Conservation (phyloP, 768 basidiomycete species). For the Rhizopogon salebrosus region DNA sequence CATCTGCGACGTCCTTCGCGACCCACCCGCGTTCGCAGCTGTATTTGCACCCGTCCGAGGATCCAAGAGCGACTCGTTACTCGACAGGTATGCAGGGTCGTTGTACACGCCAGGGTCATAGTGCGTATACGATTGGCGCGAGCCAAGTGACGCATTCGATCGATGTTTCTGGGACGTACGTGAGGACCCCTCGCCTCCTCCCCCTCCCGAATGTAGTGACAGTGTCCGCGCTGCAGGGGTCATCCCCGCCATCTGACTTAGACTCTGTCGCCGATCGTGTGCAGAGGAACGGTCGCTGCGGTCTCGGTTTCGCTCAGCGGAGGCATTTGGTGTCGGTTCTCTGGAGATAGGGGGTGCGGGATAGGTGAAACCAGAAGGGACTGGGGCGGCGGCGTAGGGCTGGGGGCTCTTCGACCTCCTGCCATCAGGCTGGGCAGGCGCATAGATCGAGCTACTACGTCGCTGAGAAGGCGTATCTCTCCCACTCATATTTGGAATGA, state of each 20-base stretch:
- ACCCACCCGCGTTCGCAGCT: slow-evolving; percentile 17
- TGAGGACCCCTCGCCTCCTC: slow-evolving; percentile 7
- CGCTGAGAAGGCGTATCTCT: slow-evolving; percentile 5
- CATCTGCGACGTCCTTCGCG: slow-evolving; percentile 9
- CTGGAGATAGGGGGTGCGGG: slow-evolving; percentile 25
- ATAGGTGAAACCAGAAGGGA: slow-evolving; percentile 20
- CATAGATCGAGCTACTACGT: slow-evolving; percentile 9
- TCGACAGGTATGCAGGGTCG: slow-evolving; percentile 19
- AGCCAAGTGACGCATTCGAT: slow-evolving; percentile 21
- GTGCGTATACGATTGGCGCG: slow-evolving; percentile 11
- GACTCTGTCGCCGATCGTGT: slow-evolving; percentile 22
- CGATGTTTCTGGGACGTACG: slow-evolving; percentile 11
- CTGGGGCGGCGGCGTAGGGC: slow-evolving; percentile 20
- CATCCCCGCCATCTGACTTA: slow-evolving; percentile 20
- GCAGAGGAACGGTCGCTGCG: slow-evolving; percentile 14
- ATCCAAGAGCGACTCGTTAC: slow-evolving; percentile 23
- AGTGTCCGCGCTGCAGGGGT: slow-evolving; percentile 12
- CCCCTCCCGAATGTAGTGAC: slow-evolving; percentile 11
- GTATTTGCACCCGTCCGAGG: slow-evolving; percentile 21
- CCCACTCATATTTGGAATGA: slow-evolving; percentile 14
- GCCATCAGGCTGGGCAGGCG: slow-evolving; percentile 12
- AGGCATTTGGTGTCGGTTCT: slow-evolving; percentile 9
- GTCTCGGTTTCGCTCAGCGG: background rate
- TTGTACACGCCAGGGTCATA: slow-evolving; percentile 21
- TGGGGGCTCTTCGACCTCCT: slow-evolving; percentile 16